These are phyloP conservation scores for Trichoderma pleuroti DNA, from an alignment of 2,329 filamentous ascomycete genomes.

Conservation along the genomic window DNA sequence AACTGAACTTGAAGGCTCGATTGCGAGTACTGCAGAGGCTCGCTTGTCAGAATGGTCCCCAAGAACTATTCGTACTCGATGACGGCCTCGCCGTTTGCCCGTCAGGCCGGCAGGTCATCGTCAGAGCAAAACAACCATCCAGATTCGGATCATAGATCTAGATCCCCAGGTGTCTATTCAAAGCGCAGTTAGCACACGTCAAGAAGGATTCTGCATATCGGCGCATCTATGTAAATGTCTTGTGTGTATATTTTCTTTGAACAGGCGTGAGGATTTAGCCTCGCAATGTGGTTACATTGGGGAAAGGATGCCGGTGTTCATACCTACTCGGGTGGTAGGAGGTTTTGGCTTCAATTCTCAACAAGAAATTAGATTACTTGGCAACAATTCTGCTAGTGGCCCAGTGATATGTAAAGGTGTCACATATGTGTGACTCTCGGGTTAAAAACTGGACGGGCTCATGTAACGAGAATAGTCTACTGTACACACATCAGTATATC, in stretches of 20 bases:
- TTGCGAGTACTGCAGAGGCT: slow-evolving; percentile 21
- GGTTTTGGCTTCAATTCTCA: neutral
- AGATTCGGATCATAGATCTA: slow-evolving; percentile 2
- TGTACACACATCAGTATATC: neutral
- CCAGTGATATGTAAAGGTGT: neutral
- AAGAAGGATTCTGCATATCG: neutral
- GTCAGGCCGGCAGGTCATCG: neutral
- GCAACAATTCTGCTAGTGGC: neutral
- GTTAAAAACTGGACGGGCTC: neutral
- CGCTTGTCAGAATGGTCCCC: slow-evolving; percentile 21
- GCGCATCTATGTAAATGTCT: neutral
- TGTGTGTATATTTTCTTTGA: neutral
- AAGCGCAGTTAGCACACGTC: slow-evolving; percentile 6
- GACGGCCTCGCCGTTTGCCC: neutral
- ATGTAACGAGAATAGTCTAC: neutral
- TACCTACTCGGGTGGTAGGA: neutral
- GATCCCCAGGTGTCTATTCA: slow-evolving; percentile 10
- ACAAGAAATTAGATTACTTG: neutral
- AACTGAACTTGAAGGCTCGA: neutral
- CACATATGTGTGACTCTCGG: neutral
- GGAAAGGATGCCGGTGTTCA: neutral
- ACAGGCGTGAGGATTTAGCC: neutral
- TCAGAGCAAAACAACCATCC: neutral
- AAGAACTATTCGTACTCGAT: slow-evolving; percentile 10
- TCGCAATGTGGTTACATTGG: slow-evolving; percentile 3